Conservation (phyloP, 2,329 filamentous ascomycete species). For the Celoporthe dispersa region DNA sequence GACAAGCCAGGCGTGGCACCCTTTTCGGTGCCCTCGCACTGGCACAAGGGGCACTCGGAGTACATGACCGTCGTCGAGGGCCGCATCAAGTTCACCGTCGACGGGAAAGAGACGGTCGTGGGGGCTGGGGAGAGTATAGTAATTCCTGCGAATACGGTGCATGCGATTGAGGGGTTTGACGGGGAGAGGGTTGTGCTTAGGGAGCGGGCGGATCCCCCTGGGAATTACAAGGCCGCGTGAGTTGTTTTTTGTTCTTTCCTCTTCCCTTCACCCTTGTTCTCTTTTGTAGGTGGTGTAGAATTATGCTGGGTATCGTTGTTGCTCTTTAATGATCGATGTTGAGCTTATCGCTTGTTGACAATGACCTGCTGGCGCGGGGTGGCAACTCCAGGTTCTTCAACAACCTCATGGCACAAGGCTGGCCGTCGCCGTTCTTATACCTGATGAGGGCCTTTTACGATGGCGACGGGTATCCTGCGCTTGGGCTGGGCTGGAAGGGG, state of each 20-base stretch:
- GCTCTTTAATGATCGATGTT: neutral
- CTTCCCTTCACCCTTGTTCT: neutral
- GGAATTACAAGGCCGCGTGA: constrained; percentile 20
- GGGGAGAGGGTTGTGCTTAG: constrained; percentile 18
- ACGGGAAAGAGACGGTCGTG: neutral
- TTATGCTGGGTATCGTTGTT: neutral
- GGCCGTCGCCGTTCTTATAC: constrained; percentile 13
- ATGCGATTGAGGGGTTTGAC: constrained; percentile 1
- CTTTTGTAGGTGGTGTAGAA: too few relatives aligned
- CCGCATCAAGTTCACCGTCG: constrained; percentile 9
- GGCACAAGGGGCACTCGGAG: constrained; percentile 22
- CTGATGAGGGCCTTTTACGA: constrained; percentile 18
- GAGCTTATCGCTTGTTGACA: neutral
- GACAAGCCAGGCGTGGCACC: neutral
- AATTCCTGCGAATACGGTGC: constrained; percentile 7
- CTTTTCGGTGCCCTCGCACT: constrained; percentile 14
- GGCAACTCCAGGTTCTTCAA: constrained; percentile 16
- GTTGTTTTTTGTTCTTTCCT: neutral
- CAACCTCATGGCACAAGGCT: neutral
- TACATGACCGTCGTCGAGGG: constrained; percentile 11
- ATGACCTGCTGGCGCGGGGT: neutral
- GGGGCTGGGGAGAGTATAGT: neutral
- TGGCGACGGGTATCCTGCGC: constrained; percentile 13
- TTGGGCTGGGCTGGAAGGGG: constrained; percentile 16
- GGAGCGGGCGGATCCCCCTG: constrained; percentile 20